phyloP scores from a whole-genome alignment of 2,329 filamentous ascomycete genomes.

The Verticillium albo-atrum region DNA sequence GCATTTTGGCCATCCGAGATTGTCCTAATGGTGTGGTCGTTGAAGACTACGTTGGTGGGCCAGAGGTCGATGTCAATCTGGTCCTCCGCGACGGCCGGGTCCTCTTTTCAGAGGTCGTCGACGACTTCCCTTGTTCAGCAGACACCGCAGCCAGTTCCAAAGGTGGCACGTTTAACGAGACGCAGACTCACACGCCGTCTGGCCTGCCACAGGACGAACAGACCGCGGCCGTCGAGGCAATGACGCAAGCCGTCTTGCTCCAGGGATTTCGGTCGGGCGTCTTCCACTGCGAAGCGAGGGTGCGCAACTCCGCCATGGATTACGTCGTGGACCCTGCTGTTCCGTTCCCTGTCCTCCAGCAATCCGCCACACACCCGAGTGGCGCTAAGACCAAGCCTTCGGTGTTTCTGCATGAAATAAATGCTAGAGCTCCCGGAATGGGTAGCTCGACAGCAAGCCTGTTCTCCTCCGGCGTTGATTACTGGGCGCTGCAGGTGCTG shows the following conservation, averaged over 20 bases:
- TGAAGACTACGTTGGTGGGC: conserved; percentile 33
- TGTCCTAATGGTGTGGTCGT: conserved; percentile 23
- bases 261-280: conserved; percentile 20
- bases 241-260: conserved; percentile 14
- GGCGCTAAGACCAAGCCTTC: neutral
- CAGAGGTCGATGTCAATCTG: conserved; percentile 37
- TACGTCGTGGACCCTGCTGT: conserved; percentile 11
- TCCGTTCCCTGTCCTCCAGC: conserved; percentile 13
- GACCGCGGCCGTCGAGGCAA: conserved; percentile 11
- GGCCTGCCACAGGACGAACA: conserved; percentile 15
- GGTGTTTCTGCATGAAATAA: conserved; percentile 23
- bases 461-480: conserved; percentile 23
- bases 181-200: conserved; percentile 17
- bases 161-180: conserved; percentile 17
- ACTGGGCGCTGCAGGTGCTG: conserved; percentile 20
- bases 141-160: neutral
- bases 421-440: conserved; percentile 22
- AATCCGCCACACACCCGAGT: neutral
- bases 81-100: conserved; percentile 31
- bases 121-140: conserved; percentile 29
- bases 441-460: conserved; percentile 14
- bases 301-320: conserved; percentile 16
- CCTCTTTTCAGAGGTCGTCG: conserved; percentile 32
- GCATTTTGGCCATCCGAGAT: conserved; percentile 4
- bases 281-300: conserved; percentile 23